These are phyloP conservation scores for Ogataea trehaloabstinens DNA, from an alignment of 805 yeast genomes.

Conservation along the genomic window DNA sequence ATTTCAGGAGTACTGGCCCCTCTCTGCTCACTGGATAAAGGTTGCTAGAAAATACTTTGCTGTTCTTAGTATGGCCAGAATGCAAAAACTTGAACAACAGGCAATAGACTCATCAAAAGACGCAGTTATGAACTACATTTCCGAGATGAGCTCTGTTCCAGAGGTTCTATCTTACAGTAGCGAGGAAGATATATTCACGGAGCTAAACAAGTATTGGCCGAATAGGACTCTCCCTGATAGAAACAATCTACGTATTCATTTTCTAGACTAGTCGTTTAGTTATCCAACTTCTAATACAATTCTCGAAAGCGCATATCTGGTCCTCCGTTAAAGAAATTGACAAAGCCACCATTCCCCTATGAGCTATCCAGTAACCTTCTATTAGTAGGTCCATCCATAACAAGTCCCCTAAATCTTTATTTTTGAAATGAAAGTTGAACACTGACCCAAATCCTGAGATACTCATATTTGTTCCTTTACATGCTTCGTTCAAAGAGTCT, in stretches of 20 bases:
- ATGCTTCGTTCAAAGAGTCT: background rate
- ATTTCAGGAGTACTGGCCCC: slow-evolving; percentile 3
- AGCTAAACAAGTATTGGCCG: slow-evolving; percentile 4
- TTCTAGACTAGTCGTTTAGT: slow-evolving; percentile 1
- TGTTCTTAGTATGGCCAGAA: slow-evolving; percentile 1
- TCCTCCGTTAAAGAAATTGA: slow-evolving; percentile 6
- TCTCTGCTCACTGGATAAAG: slow-evolving; percentile 4
- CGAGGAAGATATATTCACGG: slow-evolving; percentile 3
- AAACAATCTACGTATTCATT: background rate
- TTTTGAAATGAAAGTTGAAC: slow-evolving; percentile 6
- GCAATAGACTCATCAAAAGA: slow-evolving; percentile 1
- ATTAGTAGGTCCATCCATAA: slow-evolving; percentile 14
- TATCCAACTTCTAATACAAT: slow-evolving; percentile 7
- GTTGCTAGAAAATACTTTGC: slow-evolving; percentile 3
- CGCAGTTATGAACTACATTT: slow-evolving; percentile 3
- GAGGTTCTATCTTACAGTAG: slow-evolving; percentile 1
- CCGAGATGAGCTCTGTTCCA: slow-evolving; percentile 3
- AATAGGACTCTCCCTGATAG: slow-evolving; percentile 1
- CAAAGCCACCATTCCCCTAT: slow-evolving; percentile 14
- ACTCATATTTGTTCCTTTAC: slow-evolving; percentile 9
- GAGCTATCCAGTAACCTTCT: slow-evolving; percentile 14
- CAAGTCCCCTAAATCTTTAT: slow-evolving; percentile 6
- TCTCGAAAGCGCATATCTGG: slow-evolving; percentile 6
- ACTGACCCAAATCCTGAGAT: slow-evolving; percentile 12
- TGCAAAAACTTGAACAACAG: background rate